These are phyloP conservation scores for Stellera chamaejasme DNA, from an alignment of 345 rosid genomes.

Conservation along the genomic window DNA sequence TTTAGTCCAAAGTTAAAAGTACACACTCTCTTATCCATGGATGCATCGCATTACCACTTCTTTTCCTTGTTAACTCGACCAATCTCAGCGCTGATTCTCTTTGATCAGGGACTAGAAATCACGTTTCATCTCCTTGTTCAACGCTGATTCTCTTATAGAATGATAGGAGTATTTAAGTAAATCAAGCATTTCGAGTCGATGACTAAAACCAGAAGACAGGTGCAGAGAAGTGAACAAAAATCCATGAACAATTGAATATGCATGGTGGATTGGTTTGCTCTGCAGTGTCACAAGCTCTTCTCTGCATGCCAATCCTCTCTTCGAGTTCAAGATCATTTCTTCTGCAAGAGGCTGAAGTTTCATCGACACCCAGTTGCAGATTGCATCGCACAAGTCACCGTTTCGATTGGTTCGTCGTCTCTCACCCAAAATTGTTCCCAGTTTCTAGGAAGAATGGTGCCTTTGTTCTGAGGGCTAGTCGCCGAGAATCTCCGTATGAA, in stretches of 20 bases:
- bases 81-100: too few relatives aligned
- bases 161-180: too few relatives aligned
- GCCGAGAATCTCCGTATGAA: constrained; percentile 77
- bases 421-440: constrained; percentile 9
- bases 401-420: constrained; percentile 12
- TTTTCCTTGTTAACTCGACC: too few relatives aligned
- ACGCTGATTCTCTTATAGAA: too few relatives aligned
- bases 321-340: constrained; percentile 31
- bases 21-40: too few relatives aligned
- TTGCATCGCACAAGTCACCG: constrained; percentile 20
- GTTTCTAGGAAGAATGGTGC: constrained; percentile 20
- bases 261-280: constrained; percentile 24
- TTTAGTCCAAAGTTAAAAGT: too few relatives aligned
- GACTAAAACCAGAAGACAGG: constrained; percentile 4
- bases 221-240: constrained; percentile 5
- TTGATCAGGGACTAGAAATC: too few relatives aligned
- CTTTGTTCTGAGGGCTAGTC: constrained; percentile 35
- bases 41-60: too few relatives aligned
- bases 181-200: too few relatives aligned
- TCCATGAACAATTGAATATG: constrained; percentile 13
- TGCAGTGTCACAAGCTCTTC: constrained; percentile 21
- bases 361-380: constrained; percentile 23
- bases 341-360: constrained; percentile 20
- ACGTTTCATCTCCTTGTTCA: too few relatives aligned
- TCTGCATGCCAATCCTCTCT: constrained; percentile 25